phyloP scores from a whole-genome alignment of 257 asterid species.

The Buddleja alternifolia region DNA sequence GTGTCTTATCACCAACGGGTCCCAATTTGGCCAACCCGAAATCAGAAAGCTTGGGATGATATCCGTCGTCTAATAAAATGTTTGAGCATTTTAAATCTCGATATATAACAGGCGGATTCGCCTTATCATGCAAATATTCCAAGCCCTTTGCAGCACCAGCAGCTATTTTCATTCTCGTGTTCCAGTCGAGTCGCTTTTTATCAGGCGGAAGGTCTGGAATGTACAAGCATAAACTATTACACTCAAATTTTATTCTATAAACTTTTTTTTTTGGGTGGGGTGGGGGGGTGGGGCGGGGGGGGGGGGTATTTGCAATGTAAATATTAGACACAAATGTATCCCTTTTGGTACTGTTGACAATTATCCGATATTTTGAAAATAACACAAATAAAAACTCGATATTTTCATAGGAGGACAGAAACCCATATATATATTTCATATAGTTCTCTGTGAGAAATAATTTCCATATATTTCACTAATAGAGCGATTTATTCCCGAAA shows the following conservation, averaged over 20 bases:
- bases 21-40: conserved; percentile 81
- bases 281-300: too few relatives aligned
- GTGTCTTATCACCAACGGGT: conserved; percentile 62
- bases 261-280: too few relatives aligned
- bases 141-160: conserved; percentile 77
- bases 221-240: conserved; percentile 14
- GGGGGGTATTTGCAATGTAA: too few relatives aligned
- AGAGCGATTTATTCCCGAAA: too few relatives aligned
- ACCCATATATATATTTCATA: too few relatives aligned
- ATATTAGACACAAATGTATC: too few relatives aligned
- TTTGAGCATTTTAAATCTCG: conserved; percentile 72
- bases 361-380: too few relatives aligned
- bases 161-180: conserved; percentile 80
- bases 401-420: too few relatives aligned
- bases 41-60: conserved; percentile 63
- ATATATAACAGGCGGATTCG: conserved; percentile 75
- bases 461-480: too few relatives aligned
- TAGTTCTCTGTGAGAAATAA: too few relatives aligned
- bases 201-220: conserved; percentile 61
- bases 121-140: conserved; percentile 70
- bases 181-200: conserved; percentile 65
- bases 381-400: too few relatives aligned
- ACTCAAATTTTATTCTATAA: not conserved
- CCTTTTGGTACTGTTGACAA: too few relatives aligned
- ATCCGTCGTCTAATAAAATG: conserved; percentile 58